phyloP scores from a whole-genome alignment of 768 basidiomycete species.

The Tylopilus balloui region DNA sequence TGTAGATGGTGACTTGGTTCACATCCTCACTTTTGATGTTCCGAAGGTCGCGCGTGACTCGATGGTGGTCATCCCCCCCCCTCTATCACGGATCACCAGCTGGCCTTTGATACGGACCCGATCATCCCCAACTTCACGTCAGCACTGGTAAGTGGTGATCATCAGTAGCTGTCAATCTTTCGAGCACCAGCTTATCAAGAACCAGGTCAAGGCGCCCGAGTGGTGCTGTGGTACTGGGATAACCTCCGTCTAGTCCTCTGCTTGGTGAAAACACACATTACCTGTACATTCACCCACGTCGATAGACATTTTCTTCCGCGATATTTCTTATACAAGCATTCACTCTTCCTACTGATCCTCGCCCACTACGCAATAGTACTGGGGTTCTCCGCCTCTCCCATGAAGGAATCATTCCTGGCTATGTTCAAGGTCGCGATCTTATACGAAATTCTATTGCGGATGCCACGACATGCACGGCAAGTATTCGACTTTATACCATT shows the following conservation, averaged over 20 bases:
- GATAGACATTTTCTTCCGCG: too few species aligned
- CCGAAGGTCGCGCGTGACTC: too few species aligned
- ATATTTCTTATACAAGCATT: neutral
- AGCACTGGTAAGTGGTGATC: neutral
- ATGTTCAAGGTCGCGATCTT: neutral
- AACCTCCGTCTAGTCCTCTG: too few species aligned
- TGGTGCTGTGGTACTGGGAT: too few species aligned
- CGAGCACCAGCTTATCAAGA: too few species aligned
- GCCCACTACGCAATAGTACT: too few species aligned
- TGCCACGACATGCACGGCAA: neutral
- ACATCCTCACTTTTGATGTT: neutral
- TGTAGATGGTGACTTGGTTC: neutral
- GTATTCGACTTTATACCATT: neutral
- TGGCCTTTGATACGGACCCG: neutral
- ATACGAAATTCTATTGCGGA: slow-evolving; percentile 1
- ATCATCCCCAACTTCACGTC: neutral
- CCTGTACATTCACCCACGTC: too few species aligned
- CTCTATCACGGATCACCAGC: neutral
- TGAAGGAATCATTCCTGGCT: neutral
- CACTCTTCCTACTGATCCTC: neutral
- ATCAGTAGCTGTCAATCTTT: too few species aligned
- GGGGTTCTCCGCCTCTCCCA: slow-evolving; percentile 1
- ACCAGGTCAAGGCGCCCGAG: too few species aligned
- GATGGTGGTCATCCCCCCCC: too few species aligned
- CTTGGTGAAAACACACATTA: neutral